Evolutionary conservation across 2,329 filamentous ascomycete genomes (phyloP), one percentile per base, ranked within the genome.

Genomic region (Sporothrix schenckii): DNA sequence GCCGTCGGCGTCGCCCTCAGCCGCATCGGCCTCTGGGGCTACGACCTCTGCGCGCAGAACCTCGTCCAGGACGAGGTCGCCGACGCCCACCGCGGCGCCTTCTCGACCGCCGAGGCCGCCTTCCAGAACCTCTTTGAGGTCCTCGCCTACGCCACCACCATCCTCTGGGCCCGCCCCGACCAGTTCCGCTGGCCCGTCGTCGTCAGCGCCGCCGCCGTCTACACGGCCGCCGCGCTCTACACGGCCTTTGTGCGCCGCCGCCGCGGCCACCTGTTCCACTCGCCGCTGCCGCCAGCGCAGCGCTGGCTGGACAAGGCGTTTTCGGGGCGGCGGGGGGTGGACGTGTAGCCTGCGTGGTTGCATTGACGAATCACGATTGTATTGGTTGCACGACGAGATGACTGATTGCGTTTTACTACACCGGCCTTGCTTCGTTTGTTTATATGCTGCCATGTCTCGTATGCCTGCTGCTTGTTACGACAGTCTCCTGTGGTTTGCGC

Each of bases 41-140:
- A 86, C 72, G 88, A 90, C 74, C 76, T 90, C 1, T 88, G 83
- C 14, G 83, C 82, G 1, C 88, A 91, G 75, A 81, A 83, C 39
- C 84, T 90, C 41, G 81, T 90, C 0, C 88, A 91, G 76, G 86
- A 89, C 75, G 87, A 85, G 69, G 83, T 89, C 24, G 81, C 85
- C 53, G 79, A 81, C 19, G 78, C 82, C n/a, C 77, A 82, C 52
- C 86, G 91, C n/a, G 91, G 89, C 0, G 80, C 83, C 0, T 93
- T 94, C 74, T 92, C 90, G 0, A 82, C 89, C 0, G 84, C 88
- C 9, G 91, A 94, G 77, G 85, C 88, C 10, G 84, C 88, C 0
- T 83, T 89, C 52, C 91, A 93, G 76, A 93, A 89, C 72, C 74
- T 86, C 0, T 92, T 92, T 72, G 91, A 93, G 77, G 82, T 93